Conservation (phyloP, 1,284 basidiomycete genomes). For the Macrocystidia cucumis region DNA sequence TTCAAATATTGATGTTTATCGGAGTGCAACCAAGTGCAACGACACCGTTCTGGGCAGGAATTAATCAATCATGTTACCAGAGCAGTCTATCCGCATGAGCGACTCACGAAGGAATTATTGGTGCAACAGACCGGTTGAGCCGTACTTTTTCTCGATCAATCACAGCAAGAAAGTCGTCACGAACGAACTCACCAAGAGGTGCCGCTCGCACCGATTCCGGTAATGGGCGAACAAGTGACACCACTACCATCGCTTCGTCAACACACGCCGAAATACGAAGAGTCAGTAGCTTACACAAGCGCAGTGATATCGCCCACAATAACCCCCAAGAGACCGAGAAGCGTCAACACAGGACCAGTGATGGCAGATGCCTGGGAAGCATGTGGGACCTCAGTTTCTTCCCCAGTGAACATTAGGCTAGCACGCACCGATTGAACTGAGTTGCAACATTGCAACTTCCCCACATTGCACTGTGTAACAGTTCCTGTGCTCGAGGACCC, state of each 20-base stretch:
- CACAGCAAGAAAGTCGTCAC: not conserved
- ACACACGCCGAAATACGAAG: not conserved
- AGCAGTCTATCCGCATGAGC: no score
- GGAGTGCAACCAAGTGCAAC: conserved; percentile 22
- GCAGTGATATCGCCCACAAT: not conserved
- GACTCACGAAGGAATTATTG: conserved; percentile 15
- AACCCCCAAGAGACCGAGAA: not conserved
- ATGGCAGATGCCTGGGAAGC: conserved; percentile 2
- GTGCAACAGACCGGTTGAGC: conserved; percentile 13
- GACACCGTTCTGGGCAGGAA: conserved; percentile 14
- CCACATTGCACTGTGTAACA: conserved; percentile 10
- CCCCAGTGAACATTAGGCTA: not conserved
- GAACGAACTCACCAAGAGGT: conserved; percentile 8
- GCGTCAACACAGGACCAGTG: not conserved
- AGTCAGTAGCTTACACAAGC: conserved; percentile 1
- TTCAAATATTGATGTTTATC: conserved; percentile 17
- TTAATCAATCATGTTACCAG: no score
- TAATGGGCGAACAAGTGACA: conserved; percentile 7
- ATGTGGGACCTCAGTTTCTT: conserved; percentile 8
- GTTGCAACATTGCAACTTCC: conserved; percentile 11
- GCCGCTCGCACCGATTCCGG: conserved; percentile 8
- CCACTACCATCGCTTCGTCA: not conserved
- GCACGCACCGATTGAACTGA: conserved; percentile 5
- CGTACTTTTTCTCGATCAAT: conserved; percentile 5
- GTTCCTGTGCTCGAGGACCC: conserved; percentile 3